A percentile compares a stretch with the other conserved stretches of the same genome.
Evolutionary conservation across 2,329 filamentous ascomycete genomes (phyloP).

Genomic region (Penicillium verrucosum): DNA sequence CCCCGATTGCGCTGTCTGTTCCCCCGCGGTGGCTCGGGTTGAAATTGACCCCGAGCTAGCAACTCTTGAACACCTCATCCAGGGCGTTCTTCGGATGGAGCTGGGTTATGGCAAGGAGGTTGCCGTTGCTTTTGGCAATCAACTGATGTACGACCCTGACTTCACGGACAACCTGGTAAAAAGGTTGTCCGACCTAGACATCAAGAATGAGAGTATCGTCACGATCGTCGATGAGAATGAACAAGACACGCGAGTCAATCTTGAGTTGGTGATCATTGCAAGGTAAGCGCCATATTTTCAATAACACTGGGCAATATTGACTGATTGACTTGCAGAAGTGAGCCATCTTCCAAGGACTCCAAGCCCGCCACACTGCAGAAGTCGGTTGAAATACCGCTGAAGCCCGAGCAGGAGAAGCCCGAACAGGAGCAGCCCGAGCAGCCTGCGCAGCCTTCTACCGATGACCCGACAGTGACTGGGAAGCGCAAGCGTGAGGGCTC

Average conservation of each 20-base stretch:
- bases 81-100: constrained; percentile 65
- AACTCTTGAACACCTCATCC: constrained; percentile 75
- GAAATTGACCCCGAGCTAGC: constrained; percentile 67
- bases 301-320: background rate
- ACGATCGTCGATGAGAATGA: constrained; percentile 82
- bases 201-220: constrained; percentile 71
- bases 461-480: constrained; percentile 24
- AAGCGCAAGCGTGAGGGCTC: constrained; percentile 48
- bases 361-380: constrained; percentile 42
- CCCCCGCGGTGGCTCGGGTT: constrained; percentile 66
- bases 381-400: constrained; percentile 47
- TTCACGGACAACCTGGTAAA: constrained; percentile 81
- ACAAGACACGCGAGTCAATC: constrained; percentile 62
- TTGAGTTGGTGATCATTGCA: constrained; percentile 59
- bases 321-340: constrained; percentile 23
- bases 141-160: constrained; percentile 84
- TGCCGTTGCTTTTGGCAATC: constrained; percentile 68
- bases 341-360: constrained; percentile 33
- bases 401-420: constrained; percentile 45
- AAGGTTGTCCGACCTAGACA: constrained; percentile 72
- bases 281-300: constrained; percentile 22
- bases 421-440: constrained; percentile 44
- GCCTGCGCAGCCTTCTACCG: constrained; percentile 28
- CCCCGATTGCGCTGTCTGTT: constrained; percentile 78
- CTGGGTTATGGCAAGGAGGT: constrained; percentile 80